These are phyloP conservation scores for Paxillus ammoniavirescens DNA, from an alignment of 768 basidiomycete genomes.

Conservation along the genomic window DNA sequence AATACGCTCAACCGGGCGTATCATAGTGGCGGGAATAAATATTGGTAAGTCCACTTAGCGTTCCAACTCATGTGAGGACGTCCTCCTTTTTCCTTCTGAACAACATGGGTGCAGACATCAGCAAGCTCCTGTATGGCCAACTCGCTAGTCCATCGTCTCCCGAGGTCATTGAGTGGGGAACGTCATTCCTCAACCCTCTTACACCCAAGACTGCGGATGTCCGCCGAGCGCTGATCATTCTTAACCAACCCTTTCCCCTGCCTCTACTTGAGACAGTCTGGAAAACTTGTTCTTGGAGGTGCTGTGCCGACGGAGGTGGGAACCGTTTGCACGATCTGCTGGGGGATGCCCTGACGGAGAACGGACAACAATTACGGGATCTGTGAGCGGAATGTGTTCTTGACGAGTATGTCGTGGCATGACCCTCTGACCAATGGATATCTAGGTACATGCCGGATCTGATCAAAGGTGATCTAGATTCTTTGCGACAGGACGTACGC, in stretches of 20 bases:
- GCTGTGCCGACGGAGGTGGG: constrained; percentile 87
- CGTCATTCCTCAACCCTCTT: constrained; percentile 23
- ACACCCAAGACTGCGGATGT: neutral
- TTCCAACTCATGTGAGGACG: neutral
- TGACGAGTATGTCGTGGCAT: neutral
- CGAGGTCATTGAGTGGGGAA: constrained; percentile 21
- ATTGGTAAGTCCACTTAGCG: no score
- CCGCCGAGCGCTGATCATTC: constrained; percentile 68
- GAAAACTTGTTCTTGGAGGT: constrained; percentile 47
- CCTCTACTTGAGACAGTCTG: constrained; percentile 64
- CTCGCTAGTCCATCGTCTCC: neutral
- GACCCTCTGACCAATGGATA: neutral
- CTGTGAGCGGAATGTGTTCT: constrained; percentile 10
- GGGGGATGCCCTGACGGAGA: neutral
- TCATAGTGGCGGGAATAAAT: no score
- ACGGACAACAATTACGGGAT: constrained; percentile 8
- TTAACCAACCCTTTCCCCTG: constrained; percentile 84
- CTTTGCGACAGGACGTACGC: constrained; percentile 71
- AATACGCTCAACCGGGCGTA: no score
- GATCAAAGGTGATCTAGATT: constrained; percentile 95
- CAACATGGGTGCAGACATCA: constrained; percentile 2
- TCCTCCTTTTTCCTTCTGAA: neutral
- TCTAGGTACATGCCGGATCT: constrained; percentile 75
- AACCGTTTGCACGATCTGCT: constrained; percentile 74
- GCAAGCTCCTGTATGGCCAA: neutral